These are phyloP conservation scores for Fusarium dlaminii DNA, from an alignment of 2,329 filamentous ascomycete genomes.

Conservation along the genomic window DNA sequence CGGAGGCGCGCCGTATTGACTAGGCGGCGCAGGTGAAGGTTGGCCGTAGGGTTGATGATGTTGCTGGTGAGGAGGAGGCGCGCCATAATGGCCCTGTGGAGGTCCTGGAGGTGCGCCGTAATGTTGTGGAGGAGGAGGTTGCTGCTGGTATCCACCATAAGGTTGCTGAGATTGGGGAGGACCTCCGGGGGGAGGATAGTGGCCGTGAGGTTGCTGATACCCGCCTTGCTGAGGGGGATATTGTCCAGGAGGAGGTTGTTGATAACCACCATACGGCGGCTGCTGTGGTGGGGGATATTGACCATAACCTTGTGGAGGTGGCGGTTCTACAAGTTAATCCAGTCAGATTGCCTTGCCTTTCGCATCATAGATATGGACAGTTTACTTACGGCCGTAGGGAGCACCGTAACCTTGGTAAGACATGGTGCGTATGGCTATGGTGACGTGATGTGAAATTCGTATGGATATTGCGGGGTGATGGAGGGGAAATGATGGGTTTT, in stretches of 20 bases:
- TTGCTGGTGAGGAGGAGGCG: conserved; percentile 48
- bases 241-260: conserved; percentile 46
- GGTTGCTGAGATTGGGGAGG: conserved; percentile 43
- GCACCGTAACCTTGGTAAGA: conserved; percentile 49
- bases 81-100: conserved; percentile 51
- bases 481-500: conserved; percentile 11
- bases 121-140: conserved; percentile 44
- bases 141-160: conserved; percentile 48
- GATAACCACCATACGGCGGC: conserved; percentile 47
- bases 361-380: neutral
- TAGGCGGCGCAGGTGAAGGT: conserved; percentile 40
- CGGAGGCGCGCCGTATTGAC: conserved; percentile 47
- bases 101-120: conserved; percentile 45
- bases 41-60: conserved; percentile 30
- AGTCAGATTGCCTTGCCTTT: conserved; percentile 18
- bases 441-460: conserved; percentile 1
- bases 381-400: conserved; percentile 49
- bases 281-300: conserved; percentile 46
- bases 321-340: conserved; percentile 25
- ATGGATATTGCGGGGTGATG: conserved; percentile 18
- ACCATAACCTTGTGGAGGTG: conserved; percentile 53
- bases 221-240: conserved; percentile 46
- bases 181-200: conserved; percentile 47
- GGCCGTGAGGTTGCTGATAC: conserved; percentile 49
- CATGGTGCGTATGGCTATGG: conserved; percentile 43